Conservation (phyloP, 129 eudicot species). For the Lactuca sativa region DNA sequence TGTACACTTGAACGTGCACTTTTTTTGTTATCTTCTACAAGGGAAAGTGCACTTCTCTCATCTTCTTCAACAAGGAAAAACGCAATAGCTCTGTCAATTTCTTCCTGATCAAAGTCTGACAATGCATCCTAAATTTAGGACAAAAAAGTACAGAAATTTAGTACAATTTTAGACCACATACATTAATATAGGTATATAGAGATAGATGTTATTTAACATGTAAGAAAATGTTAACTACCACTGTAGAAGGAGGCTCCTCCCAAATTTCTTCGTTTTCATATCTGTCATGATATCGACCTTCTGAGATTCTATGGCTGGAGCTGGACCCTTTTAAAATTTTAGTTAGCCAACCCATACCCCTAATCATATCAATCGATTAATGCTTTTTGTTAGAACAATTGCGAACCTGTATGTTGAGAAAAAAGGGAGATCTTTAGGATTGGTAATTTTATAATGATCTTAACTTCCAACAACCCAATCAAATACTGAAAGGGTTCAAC, state of each 20-base stretch:
- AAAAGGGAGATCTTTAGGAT: conserved; percentile 5
- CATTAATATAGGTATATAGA: background rate
- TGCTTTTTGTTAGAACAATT: background rate
- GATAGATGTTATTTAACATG: conserved; percentile 3
- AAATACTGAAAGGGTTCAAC: conserved; percentile 9
- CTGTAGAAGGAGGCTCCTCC: conserved; percentile 65
- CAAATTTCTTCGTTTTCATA: conserved; percentile 53
- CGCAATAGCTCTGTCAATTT: conserved; percentile 87
- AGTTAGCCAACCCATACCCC: conserved; percentile 90
- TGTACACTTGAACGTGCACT: conserved; percentile 59
- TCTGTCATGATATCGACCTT: conserved; percentile 74
- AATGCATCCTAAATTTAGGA: conserved; percentile 52
- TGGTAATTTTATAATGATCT: conserved; percentile 13
- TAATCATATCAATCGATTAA: conserved; percentile 16
- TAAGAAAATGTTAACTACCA: conserved; percentile 42
- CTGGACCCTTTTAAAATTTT: conserved; percentile 78
- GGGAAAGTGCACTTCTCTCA: conserved; percentile 28
- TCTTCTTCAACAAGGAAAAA: conserved; percentile 87
- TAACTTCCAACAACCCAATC: conserved; percentile 24
- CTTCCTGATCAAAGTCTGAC: conserved; percentile 73
- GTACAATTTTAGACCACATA: background rate
- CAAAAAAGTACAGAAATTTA: background rate
- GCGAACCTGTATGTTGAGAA: conserved; percentile 16
- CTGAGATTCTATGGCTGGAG: conserved; percentile 67
- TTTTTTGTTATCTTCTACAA: conserved; percentile 33